A percentile compares a stretch with the other conserved stretches of the same genome.
Conservation (phyloP, 805 yeast genomes). For the Candida quercuum region DNA sequence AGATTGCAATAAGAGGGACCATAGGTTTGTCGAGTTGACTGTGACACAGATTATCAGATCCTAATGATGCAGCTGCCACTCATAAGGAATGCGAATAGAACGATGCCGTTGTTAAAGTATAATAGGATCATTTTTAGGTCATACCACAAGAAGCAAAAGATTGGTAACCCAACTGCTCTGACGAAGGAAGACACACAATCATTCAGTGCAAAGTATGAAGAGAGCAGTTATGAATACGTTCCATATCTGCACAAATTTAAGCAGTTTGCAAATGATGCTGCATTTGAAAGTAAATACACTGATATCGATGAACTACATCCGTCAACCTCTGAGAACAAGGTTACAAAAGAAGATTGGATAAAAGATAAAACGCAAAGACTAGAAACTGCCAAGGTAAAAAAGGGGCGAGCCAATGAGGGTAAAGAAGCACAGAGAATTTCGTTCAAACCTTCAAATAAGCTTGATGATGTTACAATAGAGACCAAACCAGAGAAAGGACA, state of each 20-base stretch:
- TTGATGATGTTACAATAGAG: neutral
- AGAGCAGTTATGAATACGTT: neutral
- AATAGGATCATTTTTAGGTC: neutral
- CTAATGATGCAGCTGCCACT: too few relatives aligned
- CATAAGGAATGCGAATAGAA: too few relatives aligned
- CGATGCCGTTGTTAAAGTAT: too few relatives aligned
- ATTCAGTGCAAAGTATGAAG: neutral
- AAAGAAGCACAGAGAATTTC: neutral
- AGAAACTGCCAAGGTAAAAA: neutral
- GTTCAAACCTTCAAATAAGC: neutral
- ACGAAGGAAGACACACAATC: constrained; percentile 1
- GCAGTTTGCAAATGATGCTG: constrained; percentile 8
- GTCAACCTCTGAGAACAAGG: constrained; percentile 8
- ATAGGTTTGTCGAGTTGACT: too few relatives aligned
- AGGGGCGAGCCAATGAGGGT: too few relatives aligned
- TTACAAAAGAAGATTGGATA: constrained; percentile 7
- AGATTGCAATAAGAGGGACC: too few relatives aligned
- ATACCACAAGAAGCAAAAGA: constrained; percentile 4
- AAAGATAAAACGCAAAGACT: constrained; percentile 4
- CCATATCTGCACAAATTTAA: constrained; percentile 7
- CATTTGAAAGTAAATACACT: constrained; percentile 9
- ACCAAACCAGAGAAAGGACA: too few relatives aligned
- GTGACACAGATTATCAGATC: too few relatives aligned
- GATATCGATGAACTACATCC: constrained; percentile 13
- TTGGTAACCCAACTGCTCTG: constrained; percentile 7